phyloP scores from a whole-genome alignment of 768 basidiomycete species.

The Russula earlei region DNA sequence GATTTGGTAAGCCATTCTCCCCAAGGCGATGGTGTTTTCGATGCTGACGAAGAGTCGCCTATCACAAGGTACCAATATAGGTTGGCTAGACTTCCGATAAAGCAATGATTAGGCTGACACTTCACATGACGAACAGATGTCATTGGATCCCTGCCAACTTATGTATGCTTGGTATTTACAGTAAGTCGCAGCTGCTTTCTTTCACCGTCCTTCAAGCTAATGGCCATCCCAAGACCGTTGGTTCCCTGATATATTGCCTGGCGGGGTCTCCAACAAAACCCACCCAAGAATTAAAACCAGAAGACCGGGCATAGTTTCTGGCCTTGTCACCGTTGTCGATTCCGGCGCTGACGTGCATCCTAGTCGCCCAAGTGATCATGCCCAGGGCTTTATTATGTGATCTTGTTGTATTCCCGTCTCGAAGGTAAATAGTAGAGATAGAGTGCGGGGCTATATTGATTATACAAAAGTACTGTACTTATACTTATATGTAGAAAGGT shows the following conservation, averaged over 20 bases:
- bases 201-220: neutral
- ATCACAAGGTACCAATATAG: constrained; percentile 6
- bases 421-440: neutral
- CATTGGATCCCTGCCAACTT: constrained; percentile 10
- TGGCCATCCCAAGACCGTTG: neutral
- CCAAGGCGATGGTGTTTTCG: too few species aligned
- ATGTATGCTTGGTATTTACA: constrained; percentile 8
- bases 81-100: neutral
- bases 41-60: neutral
- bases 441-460: neutral
- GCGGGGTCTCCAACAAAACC: neutral
- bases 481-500: constrained; percentile 65
- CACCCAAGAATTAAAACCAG: neutral
- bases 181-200: neutral
- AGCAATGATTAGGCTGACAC: neutral
- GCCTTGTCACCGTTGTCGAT: too few species aligned
- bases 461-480: neutral
- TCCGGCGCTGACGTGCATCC: too few species aligned
- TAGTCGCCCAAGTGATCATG: too few species aligned
- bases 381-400: neutral
- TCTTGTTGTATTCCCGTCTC: neutral
- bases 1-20: constrained; percentile 19
- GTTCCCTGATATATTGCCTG: constrained; percentile 2
- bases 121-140: neutral
- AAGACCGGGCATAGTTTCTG: too few species aligned